Conservation (phyloP, 768 basidiomycete species). For the Heimioporus sp. region DNA sequence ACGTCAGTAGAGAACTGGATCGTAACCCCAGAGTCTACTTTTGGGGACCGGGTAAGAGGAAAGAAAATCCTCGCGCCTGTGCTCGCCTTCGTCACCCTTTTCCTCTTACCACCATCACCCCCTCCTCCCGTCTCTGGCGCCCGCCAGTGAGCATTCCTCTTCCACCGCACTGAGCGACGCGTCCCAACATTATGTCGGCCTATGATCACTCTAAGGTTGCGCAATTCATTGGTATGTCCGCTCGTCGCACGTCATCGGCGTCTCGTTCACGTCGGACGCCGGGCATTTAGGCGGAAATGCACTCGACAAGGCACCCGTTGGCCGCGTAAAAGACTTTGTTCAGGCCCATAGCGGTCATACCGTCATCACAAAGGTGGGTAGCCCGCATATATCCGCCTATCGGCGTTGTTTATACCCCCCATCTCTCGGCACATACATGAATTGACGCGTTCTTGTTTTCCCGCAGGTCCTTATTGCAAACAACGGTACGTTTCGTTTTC, state of each 20-base stretch:
- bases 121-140: too few species aligned
- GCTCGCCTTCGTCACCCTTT: conserved; percentile 2
- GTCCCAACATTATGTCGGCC: conserved; percentile 22
- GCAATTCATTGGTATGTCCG: conserved; percentile 57
- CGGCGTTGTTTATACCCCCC: conserved; percentile 1
- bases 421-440: background rate
- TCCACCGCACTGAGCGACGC: too few species aligned
- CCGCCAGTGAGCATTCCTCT: too few species aligned
- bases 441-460: conserved; percentile 6
- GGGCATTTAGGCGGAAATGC: conserved; percentile 81
- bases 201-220: conserved; percentile 60
- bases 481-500: conserved; percentile 60
- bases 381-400: conserved; percentile 15
- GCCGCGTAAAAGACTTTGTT: conserved; percentile 88
- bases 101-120: conserved; percentile 18
- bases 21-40: conserved; percentile 29
- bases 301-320: conserved; percentile 76
- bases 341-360: conserved; percentile 91
- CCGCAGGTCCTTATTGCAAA: conserved; percentile 94
- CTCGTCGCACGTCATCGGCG: conserved; percentile 7
- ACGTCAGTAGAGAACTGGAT: background rate
- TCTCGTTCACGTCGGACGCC: conserved; percentile 4
- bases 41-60: conserved; percentile 30
- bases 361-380: conserved; percentile 91
- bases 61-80: background rate